phyloP scores from a whole-genome alignment of 805 yeast species.

The Pichia rugopelliculosa region DNA sequence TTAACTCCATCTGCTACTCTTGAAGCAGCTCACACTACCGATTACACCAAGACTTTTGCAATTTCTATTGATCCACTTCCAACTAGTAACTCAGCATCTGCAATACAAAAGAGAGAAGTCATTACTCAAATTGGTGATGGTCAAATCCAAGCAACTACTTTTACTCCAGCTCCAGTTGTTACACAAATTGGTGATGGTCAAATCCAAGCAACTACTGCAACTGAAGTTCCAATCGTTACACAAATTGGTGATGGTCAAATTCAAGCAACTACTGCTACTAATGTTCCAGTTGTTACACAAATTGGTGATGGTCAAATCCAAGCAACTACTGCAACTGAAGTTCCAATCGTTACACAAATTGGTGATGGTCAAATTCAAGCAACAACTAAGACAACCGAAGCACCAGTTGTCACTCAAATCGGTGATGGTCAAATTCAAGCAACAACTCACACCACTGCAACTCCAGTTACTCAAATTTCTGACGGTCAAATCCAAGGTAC shows the following conservation, averaged over 20 bases:
- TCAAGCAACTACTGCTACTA: constrained; percentile 30
- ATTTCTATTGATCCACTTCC: constrained; percentile 56
- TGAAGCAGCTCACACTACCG: constrained; percentile 44
- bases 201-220: constrained; percentile 31
- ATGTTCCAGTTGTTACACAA: constrained; percentile 41
- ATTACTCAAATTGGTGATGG: constrained; percentile 32
- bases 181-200: constrained; percentile 46
- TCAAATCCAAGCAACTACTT: constrained; percentile 32
- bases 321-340: constrained; percentile 30
- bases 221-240: constrained; percentile 35
- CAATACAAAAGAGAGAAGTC: constrained; percentile 25
- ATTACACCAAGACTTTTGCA: constrained; percentile 57
- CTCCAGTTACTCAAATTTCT: constrained; percentile 36
- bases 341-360: constrained; percentile 43
- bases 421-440: constrained; percentile 54
- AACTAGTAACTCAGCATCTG: constrained; percentile 13
- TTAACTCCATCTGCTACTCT: constrained; percentile 55
- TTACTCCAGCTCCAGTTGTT: constrained; percentile 33
- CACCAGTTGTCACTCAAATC: constrained; percentile 17
- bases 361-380: constrained; percentile 59
- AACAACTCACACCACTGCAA: constrained; percentile 30
- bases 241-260: constrained; percentile 43
- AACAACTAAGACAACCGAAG: constrained; percentile 29
- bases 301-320: constrained; percentile 51
- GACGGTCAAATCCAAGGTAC: constrained; percentile 28